phyloP scores from a whole-genome alignment of 148 eudicot genomes.

The Pouteria glomerata region DNA sequence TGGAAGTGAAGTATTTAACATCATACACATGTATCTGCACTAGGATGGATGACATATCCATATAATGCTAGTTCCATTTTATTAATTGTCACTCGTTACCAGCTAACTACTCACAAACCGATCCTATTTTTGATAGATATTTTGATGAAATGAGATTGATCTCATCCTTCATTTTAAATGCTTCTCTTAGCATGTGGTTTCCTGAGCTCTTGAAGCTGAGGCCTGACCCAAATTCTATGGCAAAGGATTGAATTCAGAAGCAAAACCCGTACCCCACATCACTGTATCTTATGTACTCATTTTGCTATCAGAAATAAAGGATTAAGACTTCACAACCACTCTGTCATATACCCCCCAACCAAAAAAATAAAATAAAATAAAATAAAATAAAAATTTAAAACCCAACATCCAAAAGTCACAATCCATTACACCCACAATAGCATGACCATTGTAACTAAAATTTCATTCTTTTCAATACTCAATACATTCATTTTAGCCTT shows the following conservation, averaged over 20 bases:
- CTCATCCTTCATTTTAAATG: no score
- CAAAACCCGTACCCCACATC: neutral
- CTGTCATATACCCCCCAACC: conserved; percentile 5
- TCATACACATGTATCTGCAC: no score
- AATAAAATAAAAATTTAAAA: neutral
- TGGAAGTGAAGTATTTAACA: no score
- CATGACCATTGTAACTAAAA: no score
- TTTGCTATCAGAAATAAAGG: neutral
- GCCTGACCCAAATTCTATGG: neutral
- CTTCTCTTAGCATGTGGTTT: no score
- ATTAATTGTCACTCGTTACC: neutral
- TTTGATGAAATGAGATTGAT: no score
- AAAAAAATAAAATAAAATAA: neutral
- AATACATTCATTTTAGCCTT: neutral
- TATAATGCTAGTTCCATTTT: neutral
- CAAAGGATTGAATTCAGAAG: conserved; percentile 6
- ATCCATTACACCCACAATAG: neutral
- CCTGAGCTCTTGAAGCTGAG: no score
- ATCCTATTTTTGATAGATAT: no score
- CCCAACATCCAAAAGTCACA: neutral
- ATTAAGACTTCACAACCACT: conserved; percentile 8
- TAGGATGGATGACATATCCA: neutral
- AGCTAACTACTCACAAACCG: neutral
- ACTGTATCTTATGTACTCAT: neutral
- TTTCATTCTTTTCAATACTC: no score